Base-by-base conservation (phyloP, 768 basidiomycete genomes). In the Leccinum uliginosum region DNA sequence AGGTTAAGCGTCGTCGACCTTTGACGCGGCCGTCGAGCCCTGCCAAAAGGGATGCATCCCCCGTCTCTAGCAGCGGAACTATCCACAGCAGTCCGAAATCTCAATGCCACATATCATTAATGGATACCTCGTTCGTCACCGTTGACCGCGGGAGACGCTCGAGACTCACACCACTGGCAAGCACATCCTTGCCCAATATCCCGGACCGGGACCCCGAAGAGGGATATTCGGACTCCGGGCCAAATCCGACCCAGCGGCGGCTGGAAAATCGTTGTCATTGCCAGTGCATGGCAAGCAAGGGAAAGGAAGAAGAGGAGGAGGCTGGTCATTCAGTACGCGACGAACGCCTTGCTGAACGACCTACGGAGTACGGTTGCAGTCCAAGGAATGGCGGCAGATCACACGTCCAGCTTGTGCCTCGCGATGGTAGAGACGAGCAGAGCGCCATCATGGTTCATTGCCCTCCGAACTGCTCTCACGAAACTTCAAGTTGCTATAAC, bases 1-100 rank as follows among this genome's bases (percentile, higher is more conserved):
- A 63, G 47, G 52, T 72, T 45, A 71, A 71, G 48, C 44, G 56
- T 40, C 50, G 60, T 40, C 50, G 60, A 51, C 61, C 67, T 40
- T 29, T 34, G 50, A 65, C 65, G 27, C 62, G 67, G 35, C 54
- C 68, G 12, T 50, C 68, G n/a, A 69, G 66, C 45, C 66, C 66
- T 17, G 38, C 12, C 3, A 70, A 69, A 46, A 27, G 11, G 12
- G 8, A 19, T 19, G 17, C 19, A 9, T 51, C 51, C 3, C 4
- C 54, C 48, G 5, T 48, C 5, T 32, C 52, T 14, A 45, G 46
- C 23, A 56, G 55, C 2, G 38, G 58, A 38, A 48, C 45, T 27
- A 26, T 26, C 19, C 21, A 29, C 23, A n/a, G 38, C 19, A 40
- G 50, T 32, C 44, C 58, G 6, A 50, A 30, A 26, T 15, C 30